phyloP scores from a whole-genome alignment of 2,329 filamentous ascomycete species.

The Triangularia setosa region DNA sequence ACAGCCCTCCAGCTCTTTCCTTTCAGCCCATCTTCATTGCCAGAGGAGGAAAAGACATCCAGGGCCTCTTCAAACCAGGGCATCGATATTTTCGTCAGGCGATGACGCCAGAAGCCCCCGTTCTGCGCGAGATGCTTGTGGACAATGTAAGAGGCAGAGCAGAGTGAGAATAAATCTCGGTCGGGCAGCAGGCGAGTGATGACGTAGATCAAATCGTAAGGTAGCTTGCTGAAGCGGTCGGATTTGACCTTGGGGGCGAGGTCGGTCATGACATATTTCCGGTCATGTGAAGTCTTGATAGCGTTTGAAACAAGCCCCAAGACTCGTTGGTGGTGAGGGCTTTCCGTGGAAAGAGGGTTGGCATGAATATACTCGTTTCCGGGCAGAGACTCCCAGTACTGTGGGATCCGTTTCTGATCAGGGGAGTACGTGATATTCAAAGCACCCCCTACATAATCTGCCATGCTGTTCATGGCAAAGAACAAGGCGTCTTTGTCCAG shows the following conservation, averaged over 20 bases:
- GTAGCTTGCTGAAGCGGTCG: neutral
- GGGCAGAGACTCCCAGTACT: neutral
- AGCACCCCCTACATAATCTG: neutral
- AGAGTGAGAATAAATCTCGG: neutral
- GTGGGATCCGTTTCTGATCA: neutral
- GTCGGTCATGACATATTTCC: neutral
- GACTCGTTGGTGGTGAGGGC: neutral
- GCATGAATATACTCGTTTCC: constrained; percentile 1
- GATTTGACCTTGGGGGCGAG: neutral
- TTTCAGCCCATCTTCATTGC: neutral
- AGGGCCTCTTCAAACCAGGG: constrained; percentile 6
- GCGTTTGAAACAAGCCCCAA: neutral
- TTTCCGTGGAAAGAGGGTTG: neutral
- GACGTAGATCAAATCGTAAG: neutral
- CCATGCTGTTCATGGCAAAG: neutral
- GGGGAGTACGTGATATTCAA: neutral
- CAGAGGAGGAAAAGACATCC: neutral
- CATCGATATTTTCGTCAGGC: constrained; percentile 1
- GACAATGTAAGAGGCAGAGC: constrained; percentile 1
- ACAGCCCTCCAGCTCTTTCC: neutral
- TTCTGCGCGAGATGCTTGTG: neutral
- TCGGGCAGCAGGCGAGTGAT: neutral
- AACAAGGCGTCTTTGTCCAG: constrained; percentile 4
- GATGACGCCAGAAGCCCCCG: constrained; percentile 3
- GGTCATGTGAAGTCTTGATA: neutral